Evolutionary conservation across 2,329 filamentous ascomycete genomes (phyloP).

Genomic region (Alternaria arbusti): DNA sequence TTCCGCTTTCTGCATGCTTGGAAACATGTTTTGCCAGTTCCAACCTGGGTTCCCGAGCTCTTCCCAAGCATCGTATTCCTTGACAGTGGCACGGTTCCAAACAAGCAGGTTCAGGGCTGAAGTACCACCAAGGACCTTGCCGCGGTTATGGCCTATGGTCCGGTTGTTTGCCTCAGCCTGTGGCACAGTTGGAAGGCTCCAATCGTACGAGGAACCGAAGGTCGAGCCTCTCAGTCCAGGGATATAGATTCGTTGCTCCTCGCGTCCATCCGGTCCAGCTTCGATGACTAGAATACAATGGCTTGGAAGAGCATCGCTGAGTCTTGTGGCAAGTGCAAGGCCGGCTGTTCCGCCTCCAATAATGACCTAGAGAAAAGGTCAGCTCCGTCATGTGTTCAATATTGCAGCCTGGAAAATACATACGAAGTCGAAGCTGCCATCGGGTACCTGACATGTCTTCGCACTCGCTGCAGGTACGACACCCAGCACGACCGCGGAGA

Average conservation of each 20-base stretch:
- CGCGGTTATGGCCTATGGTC: conserved; percentile 21
- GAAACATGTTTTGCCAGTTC: conserved; percentile 57
- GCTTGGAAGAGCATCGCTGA: conserved; percentile 35
- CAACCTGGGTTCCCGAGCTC: conserved; percentile 62
- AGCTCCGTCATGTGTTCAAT: not conserved
- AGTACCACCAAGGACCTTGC: conserved; percentile 43
- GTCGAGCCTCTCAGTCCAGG: conserved; percentile 28
- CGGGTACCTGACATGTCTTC: not conserved
- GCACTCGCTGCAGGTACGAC: not conserved
- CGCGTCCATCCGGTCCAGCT: conserved; percentile 31
- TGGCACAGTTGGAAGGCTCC: conserved; percentile 53
- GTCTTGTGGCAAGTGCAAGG: conserved; percentile 22
- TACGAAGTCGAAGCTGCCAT: conserved; percentile 4
- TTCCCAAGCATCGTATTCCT: conserved; percentile 60
- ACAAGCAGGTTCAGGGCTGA: conserved; percentile 45
- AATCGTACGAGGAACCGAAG: conserved; percentile 27
- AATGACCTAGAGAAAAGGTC: conserved; percentile 9
- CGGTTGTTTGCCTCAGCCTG: conserved; percentile 49
- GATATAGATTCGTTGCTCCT: conserved; percentile 27
- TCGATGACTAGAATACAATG: conserved; percentile 27
- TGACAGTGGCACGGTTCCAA: conserved; percentile 40
- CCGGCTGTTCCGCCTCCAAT: conserved; percentile 29
- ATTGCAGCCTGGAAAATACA: not conserved
- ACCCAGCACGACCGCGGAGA: not conserved
- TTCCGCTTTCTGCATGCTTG: conserved; percentile 40